These are phyloP conservation scores for Thymus mandschuricus DNA, from an alignment of 257 asterid species.

Conservation along the genomic window DNA sequence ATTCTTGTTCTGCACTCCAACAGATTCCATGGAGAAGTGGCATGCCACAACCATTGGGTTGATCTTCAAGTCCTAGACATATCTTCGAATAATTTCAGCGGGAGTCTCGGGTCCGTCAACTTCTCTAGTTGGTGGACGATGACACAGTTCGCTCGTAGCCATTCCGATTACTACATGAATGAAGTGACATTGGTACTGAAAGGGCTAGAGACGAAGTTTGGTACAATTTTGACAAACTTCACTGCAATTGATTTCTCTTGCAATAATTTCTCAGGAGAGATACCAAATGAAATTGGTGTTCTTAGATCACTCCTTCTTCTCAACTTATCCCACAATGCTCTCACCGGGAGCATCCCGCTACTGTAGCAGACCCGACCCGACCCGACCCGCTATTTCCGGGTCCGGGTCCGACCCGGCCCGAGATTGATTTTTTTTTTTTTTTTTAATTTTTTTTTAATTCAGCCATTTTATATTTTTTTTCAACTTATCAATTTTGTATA, in stretches of 20 bases:
- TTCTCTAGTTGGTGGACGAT: slow-evolving; percentile 20
- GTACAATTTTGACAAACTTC: slow-evolving; percentile 32
- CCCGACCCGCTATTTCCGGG: too few relatives aligned
- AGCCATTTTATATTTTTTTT: too few relatives aligned
- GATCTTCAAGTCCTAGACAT: slow-evolving; percentile 31
- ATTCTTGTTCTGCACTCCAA: slow-evolving; percentile 49
- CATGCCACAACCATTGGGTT: too few relatives aligned
- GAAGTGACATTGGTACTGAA: too few relatives aligned
- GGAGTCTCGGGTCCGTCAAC: not conserved
- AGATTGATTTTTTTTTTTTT: too few relatives aligned
- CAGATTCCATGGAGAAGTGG: slow-evolving; percentile 44
- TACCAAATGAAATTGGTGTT: not conserved
- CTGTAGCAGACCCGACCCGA: too few relatives aligned
- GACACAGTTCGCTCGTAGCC: too few relatives aligned
- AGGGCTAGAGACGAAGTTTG: slow-evolving; percentile 30
- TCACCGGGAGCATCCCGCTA: not conserved
- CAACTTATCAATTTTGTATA: too few relatives aligned
- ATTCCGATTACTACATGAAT: too few relatives aligned
- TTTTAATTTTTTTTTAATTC: too few relatives aligned
- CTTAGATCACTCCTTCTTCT: slow-evolving; percentile 25
- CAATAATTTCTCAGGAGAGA: slow-evolving; percentile 19
- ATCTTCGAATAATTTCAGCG: slow-evolving; percentile 28
- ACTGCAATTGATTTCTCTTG: slow-evolving; percentile 54
- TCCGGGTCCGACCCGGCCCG: too few relatives aligned
- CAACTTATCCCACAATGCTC: slow-evolving; percentile 27